Base-by-base conservation (phyloP, 78 protist species). In the Dictyostelium firmibasis region DNA sequence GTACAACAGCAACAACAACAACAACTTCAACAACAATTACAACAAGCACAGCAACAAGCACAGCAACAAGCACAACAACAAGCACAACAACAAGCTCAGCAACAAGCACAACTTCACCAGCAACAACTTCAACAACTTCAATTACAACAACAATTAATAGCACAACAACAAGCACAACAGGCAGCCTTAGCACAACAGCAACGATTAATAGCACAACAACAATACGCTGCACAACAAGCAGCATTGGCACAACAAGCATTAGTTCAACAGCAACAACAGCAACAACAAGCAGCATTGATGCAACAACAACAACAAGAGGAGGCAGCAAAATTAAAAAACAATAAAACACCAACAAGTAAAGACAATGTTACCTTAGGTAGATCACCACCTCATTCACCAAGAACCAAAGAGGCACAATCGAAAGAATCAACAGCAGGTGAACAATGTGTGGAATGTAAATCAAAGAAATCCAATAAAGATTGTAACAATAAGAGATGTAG, bases 381-480 rank as follows among this genome's bases (percentile, higher is more conserved):
- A 74, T 44, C 74, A 38, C 70, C 69, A 4, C 70, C 92, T 6
- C 84, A 31, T 16, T 44, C 91, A 44, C 69, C 78, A 16, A 36
- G 81, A 70, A 35, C 53, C 9, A 31, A 31, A 35, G 36, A 16
- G 2, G 84, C 44, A 16, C 44, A 44, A 44, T 41, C 23, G 5
- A 43, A 86, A 1, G 60, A 86, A 20, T 44, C 38, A 36, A 50
- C 31, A 8, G 69, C 38, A 20, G 83, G 62, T 35, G 43, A 57
- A 20, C 83, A 77, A 35, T 77, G 93, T 47, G 27, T 11, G 0
- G 93, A 88, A 29, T 88, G 93, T 44, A 72, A 72, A 72, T 25
- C 86, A 64, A 88, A 88, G 33, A 88, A 88, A 44, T 36, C 86
- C 27, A 88, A 88, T 20, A 76, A 67, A 35, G 93, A 88, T 57